Conservation (phyloP, 805 yeast genomes). For the Wickerhamiella slavikovae region DNA sequence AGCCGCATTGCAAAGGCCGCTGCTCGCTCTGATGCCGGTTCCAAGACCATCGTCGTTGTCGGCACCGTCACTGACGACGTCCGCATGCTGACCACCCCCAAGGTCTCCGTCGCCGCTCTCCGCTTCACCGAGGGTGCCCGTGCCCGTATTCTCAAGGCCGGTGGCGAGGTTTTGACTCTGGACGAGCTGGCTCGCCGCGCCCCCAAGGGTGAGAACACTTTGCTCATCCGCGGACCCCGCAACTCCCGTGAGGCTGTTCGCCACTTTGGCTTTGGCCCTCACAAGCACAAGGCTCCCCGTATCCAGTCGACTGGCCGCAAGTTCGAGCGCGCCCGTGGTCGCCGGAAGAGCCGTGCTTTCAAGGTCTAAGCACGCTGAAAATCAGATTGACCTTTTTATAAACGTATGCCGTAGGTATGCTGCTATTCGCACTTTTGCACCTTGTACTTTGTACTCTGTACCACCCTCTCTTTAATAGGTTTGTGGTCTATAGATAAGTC, state of each 20-base stretch:
- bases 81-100: conserved; percentile 88
- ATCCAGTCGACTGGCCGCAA: conserved; percentile 94
- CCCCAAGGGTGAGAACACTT: conserved; percentile 98
- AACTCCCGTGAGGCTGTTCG: conserved; percentile 97
- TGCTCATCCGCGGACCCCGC: conserved; percentile 98
- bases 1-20: conserved; percentile 77
- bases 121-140: conserved; percentile 98
- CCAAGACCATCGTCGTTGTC: conserved; percentile 90
- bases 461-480: background rate
- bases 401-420: background rate
- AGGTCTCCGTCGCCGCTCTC: conserved; percentile 95
- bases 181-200: conserved; percentile 98
- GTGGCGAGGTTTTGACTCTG: conserved; percentile 99
- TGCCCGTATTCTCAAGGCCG: conserved; percentile 92
- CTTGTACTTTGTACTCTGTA: background rate
- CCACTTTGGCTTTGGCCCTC: conserved; percentile 99
- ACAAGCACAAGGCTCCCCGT: conserved; percentile 99
- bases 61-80: conserved; percentile 98
- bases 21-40: conserved; percentile 63
- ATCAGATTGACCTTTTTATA: background rate
- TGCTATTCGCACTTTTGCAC: background rate
- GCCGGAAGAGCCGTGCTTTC: conserved; percentile 98
- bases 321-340: conserved; percentile 99
- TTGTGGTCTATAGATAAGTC: conserved; percentile 1
- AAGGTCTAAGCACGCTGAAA: conserved; percentile 57